Base-by-base conservation (phyloP, 2,329 filamentous ascomycete genomes). In the Gaeumannomyces sp. region DNA sequence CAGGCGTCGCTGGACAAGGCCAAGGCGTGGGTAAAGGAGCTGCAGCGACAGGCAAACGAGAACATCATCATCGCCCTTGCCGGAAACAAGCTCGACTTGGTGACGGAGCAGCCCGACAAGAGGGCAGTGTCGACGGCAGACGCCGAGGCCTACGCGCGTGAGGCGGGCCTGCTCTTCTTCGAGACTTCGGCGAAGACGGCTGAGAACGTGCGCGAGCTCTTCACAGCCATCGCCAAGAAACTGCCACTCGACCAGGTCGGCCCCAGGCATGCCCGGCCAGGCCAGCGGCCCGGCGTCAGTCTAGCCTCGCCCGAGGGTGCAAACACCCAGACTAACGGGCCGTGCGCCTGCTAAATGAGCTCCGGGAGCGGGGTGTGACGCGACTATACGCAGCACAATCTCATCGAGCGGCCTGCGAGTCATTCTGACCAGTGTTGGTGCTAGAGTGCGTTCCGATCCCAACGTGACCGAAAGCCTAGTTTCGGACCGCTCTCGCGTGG, bases 51-150 rank as follows among this genome's bases (percentile, higher is more conserved):
- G 80, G 95, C 96, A 68, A 99, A 98, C 82, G 95, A 99, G 80
- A 98, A 98, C 80, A 99, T 99, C 77, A 93, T 99, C 78, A 99
- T 99, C 74, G 95, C 95, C 60, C 88, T 99, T 59, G 95, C 94
- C 64, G 95, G 95, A 68, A 99, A 99, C 85, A 98, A 99, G 81
- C 84, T 97, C 74, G 95, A 99, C 84, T 82, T 99, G 71, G 95
- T 97, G 68, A 93, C 88, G 68, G 93, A 97, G 74, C 91, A 92
- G 75, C 94, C 94, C 61, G 94, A 97, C 77, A 98, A 98, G 86
- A 90, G 95, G 73, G 95, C 93, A 58, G 95, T 99, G 67, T 76
- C 89, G 67, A 90, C 91, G 28, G 90, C 90, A 70, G 95, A 99
- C 72, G 96, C 95, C 70, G 93, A 97, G 79, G 92, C 93, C 64